These are phyloP conservation scores for Salix purpurea DNA, from an alignment of 345 rosid species.

Conservation along the genomic window DNA sequence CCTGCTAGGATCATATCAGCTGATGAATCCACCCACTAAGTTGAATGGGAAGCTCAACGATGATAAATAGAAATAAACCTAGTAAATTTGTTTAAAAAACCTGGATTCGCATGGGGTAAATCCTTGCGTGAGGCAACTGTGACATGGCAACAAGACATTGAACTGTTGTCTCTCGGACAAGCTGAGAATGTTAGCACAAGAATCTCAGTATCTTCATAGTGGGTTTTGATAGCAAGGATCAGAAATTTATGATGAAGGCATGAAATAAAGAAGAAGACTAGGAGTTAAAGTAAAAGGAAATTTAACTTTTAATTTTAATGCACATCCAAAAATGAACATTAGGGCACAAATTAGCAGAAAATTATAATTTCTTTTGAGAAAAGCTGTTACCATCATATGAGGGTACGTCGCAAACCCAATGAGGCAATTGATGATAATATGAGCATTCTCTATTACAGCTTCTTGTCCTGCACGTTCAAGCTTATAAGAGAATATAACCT, in stretches of 20 bases:
- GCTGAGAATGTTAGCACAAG: constrained; percentile 31
- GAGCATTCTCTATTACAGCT: constrained; percentile 56
- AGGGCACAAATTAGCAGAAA: neutral
- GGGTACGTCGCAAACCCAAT: constrained; percentile 52
- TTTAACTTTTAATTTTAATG: neutral
- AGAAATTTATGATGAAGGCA: neutral
- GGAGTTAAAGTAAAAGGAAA: neutral
- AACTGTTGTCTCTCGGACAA: constrained; percentile 80
- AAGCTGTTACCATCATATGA: constrained; percentile 55
- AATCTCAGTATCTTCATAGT: too few species aligned
- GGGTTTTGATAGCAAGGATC: neutral
- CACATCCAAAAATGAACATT: too few species aligned
- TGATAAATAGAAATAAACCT: neutral
- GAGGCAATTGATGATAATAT: constrained; percentile 51
- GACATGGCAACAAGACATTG: constrained; percentile 75
- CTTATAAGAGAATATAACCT: constrained; percentile 1
- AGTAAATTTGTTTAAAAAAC: constrained; percentile 30
- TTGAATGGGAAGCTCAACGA: too few species aligned
- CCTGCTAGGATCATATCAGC: too few species aligned
- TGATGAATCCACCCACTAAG: too few species aligned
- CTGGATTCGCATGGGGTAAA: constrained; percentile 72
- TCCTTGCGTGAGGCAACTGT: constrained; percentile 60
- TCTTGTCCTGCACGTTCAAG: constrained; percentile 51
- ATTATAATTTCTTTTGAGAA: neutral
- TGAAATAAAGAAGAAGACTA: neutral